Conservation (phyloP, 2,329 filamentous ascomycete genomes). For the Fusarium heterosporum region DNA sequence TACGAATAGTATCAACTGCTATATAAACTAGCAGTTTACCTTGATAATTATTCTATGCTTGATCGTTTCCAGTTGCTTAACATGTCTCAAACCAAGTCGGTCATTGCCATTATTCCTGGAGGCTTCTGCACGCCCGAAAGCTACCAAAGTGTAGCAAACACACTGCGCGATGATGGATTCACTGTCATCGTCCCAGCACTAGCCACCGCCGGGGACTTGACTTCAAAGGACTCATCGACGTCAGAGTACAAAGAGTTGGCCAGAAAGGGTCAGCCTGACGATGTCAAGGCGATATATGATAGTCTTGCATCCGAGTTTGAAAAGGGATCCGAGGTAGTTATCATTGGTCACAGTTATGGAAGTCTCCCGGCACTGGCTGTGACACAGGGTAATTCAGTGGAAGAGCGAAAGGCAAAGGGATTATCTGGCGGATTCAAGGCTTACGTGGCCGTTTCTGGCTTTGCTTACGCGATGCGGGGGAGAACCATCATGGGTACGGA, state of each 20-base stretch:
- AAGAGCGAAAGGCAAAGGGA: neutral
- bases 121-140: neutral
- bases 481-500: neutral
- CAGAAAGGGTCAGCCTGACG: neutral
- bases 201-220: neutral
- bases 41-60: neutral
- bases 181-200: neutral
- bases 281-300: neutral
- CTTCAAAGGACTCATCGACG: rapidly evolving
- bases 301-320: neutral
- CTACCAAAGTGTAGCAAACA: neutral
- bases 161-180: neutral
- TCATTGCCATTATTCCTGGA: neutral
- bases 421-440: neutral
- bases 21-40: neutral
- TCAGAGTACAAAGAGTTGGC: neutral
- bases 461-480: neutral
- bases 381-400: rapidly evolving
- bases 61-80: too few species aligned
- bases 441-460: neutral
- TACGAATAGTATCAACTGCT: neutral
- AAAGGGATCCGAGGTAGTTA: neutral
- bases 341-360: slow-evolving; percentile 11
- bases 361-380: neutral
- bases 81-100: neutral